Conservation (phyloP, 805 yeast species). For the Metschnikowia koreensis region DNA sequence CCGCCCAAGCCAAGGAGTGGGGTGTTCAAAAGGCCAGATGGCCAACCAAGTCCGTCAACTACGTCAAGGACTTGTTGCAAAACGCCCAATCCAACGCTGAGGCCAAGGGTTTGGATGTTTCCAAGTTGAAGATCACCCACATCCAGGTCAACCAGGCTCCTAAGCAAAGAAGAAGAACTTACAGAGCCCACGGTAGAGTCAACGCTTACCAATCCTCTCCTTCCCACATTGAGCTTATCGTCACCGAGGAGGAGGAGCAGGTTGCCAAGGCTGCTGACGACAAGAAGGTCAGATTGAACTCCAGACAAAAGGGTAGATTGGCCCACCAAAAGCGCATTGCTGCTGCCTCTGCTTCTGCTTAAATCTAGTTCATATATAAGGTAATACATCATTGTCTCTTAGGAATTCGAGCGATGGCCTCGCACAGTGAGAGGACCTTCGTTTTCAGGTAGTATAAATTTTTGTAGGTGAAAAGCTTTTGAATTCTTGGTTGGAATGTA, state of each 20-base stretch:
- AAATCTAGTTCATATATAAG: slow-evolving; percentile 8
- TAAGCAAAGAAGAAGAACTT: slow-evolving; percentile 99
- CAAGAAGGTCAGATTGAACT: slow-evolving; percentile 66
- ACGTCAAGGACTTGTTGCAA: slow-evolving; percentile 88
- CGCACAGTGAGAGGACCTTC: background rate
- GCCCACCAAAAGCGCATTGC: slow-evolving; percentile 87
- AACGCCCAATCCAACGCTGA: slow-evolving; percentile 99
- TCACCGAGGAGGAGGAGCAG: slow-evolving; percentile 92
- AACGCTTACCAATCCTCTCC: slow-evolving; percentile 99
- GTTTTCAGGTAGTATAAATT: too few species aligned
- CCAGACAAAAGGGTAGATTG: slow-evolving; percentile 92
- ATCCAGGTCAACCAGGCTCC: slow-evolving; percentile 99
- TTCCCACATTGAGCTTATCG: slow-evolving; percentile 96
- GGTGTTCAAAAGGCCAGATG: slow-evolving; percentile 99
- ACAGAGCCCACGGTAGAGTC: slow-evolving; percentile 99
- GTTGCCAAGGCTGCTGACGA: slow-evolving; percentile 87
- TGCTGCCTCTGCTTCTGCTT: slow-evolving; percentile 20
- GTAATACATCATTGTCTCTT: slow-evolving; percentile 7
- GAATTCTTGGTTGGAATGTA: too few species aligned
- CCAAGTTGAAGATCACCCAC: slow-evolving; percentile 93
- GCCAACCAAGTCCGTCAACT: slow-evolving; percentile 98
- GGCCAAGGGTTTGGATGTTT: slow-evolving; percentile 93
- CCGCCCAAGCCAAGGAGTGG: slow-evolving; percentile 99
- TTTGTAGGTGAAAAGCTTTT: background rate
- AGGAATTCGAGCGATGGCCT: background rate